Evolutionary conservation across 345 rosid species (phyloP).

Genomic region (Moringa oleifera): DNA sequence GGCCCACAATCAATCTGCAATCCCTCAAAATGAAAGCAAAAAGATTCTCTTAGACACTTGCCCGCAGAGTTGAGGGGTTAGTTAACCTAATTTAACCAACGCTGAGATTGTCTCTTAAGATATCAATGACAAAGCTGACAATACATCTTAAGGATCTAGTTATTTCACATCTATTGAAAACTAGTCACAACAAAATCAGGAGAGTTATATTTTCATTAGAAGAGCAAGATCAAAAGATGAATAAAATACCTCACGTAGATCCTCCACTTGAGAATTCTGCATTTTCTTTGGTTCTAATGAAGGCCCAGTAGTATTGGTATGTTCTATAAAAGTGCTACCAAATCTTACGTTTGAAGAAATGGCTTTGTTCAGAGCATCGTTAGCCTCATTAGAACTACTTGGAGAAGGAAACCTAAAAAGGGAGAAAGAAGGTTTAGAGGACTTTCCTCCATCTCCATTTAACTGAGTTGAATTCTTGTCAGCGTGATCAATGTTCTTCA

Average conservation of each 20-base stretch:
- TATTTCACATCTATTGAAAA: not conserved
- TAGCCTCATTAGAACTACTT: conserved; percentile 20
- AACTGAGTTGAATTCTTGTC: conserved; percentile 24
- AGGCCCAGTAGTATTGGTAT: conserved; percentile 22
- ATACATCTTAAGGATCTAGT: not conserved
- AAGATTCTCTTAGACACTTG: not conserved
- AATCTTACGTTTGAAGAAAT: conserved; percentile 26
- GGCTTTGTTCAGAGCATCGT: conserved; percentile 21
- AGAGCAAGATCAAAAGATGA: not conserved
- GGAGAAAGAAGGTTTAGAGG: conserved; percentile 24
- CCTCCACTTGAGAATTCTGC: conserved; percentile 24
- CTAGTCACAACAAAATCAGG: not conserved
- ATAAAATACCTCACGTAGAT: conserved; percentile 36
- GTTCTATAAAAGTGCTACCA: conserved; percentile 14
- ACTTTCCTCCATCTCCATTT: conserved; percentile 31
- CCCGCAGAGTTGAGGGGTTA: not conserved
- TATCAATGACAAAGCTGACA: not conserved
- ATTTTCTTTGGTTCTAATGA: conserved; percentile 29
- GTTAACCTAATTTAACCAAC: not conserved
- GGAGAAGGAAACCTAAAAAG: conserved; percentile 28
- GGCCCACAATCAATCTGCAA: not conserved
- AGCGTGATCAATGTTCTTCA: conserved; percentile 21
- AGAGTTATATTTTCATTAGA: not conserved
- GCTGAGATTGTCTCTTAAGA: not conserved
- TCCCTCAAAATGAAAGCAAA: not conserved